Base-by-base conservation (phyloP, 2,329 filamentous ascomycete genomes). In the Sarocladium brachiariae region DNA sequence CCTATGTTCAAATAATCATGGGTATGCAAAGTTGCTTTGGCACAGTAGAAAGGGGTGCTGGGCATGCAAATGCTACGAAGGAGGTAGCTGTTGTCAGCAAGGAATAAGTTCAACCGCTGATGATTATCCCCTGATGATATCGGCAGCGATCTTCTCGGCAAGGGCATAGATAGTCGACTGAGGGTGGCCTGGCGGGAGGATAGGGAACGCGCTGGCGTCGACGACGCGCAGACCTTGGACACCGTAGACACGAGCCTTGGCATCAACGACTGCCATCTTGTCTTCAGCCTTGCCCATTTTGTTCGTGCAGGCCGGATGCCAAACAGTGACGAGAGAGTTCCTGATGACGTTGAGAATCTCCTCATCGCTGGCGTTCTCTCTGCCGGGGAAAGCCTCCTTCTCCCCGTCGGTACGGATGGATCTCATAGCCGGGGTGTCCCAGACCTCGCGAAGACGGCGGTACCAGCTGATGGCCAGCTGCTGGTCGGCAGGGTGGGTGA, bases 171-270 rank as follows among this genome's bases (percentile, higher is more conserved):
- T 64, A 3, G 65, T 64, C 2, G 70, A 16, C 27, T 47, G 31
- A 25, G 46, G 46, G 46, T 35, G 46, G 14, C 52, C 50, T 21
- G 50, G 52, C 0, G 63, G 62, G 19, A 64, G 74, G 51, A 67
- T 68, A 1, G 77, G 75, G 54, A 76, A 82, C 2, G 73, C 69
- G n/a, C 68, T 72, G 2, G 76, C 78, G 65, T 83, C 80, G 2
- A 83, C 78, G 11, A 81, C 79, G 18, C 80, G 67, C 50, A 83
- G 62, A 0, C 73, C 72, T 2, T 68, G 60, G 1, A 79, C 72
- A 3, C 76, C 76, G 19, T 71, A 64, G 2, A 82, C 77, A 14
- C 70, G 66, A 59, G 80, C 79, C 51, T 72, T 66, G 0, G 63
- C 66, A 58, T 81, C 75, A 31, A 81, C 58, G 1, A 80, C 77